phyloP scores from a whole-genome alignment of 2,329 filamentous ascomycete genomes.

The Sporothrix variecibatus region DNA sequence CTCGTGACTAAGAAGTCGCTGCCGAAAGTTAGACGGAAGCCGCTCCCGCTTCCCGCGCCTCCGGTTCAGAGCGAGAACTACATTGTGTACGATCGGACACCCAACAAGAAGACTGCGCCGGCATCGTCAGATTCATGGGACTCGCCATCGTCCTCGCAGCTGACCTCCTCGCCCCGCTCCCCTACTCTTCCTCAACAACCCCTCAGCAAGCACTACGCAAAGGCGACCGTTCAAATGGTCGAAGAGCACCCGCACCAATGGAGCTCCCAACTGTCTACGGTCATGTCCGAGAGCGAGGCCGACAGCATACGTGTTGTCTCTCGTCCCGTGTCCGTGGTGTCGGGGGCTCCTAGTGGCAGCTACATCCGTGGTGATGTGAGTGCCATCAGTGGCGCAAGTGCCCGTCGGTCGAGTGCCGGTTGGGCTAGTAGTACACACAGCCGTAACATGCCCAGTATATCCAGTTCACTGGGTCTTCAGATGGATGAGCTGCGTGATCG shows the following conservation, averaged over 20 bases:
- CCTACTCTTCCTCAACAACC: constrained; percentile 26
- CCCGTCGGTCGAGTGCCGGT: constrained; percentile 50
- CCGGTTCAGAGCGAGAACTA: constrained; percentile 22
- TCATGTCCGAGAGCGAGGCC: constrained; percentile 62
- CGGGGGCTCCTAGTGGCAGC: constrained; percentile 39
- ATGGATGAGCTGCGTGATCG: constrained; percentile 41
- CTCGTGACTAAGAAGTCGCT: constrained; percentile 22
- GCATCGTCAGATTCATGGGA: constrained; percentile 34
- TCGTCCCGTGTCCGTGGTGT: constrained; percentile 49
- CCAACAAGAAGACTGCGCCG: neutral
- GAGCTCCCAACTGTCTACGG: constrained; percentile 65
- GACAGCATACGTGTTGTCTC: constrained; percentile 51
- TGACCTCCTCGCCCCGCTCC: constrained; percentile 31
- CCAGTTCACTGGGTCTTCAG: constrained; percentile 52
- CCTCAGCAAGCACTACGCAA: neutral
- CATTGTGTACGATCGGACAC: constrained; percentile 20
- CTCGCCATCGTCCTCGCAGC: constrained; percentile 37
- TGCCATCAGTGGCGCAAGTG: constrained; percentile 15
- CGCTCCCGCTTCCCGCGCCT: constrained; percentile 26
- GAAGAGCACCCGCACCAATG: constrained; percentile 58
- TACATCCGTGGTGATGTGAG: constrained; percentile 37
- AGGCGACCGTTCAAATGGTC: constrained; percentile 47
- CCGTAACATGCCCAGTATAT: constrained; percentile 59
- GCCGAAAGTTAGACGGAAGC: constrained; percentile 28
- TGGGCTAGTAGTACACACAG: constrained; percentile 52